Evolutionary conservation across 1,284 basidiomycete species (phyloP).

Genomic region (Fistulinella cinereoalba): DNA sequence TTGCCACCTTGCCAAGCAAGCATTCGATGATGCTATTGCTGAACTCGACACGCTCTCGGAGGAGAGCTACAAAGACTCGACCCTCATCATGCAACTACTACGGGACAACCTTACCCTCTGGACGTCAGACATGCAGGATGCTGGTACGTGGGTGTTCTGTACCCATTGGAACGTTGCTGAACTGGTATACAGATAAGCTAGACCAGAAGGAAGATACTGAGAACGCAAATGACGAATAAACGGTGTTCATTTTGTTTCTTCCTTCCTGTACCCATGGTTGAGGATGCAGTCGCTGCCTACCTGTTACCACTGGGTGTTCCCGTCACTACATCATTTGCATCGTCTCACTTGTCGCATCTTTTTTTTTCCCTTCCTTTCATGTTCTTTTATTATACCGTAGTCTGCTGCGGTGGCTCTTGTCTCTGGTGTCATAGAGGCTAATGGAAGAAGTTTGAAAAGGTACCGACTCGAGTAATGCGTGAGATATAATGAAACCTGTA

Average conservation of each 20-base stretch:
- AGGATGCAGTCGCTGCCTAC: slow-evolving; percentile 9
- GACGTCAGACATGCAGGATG: slow-evolving; percentile 96
- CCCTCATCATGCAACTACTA: slow-evolving; percentile 98
- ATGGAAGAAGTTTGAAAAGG: slow-evolving; percentile 32
- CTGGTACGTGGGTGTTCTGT: slow-evolving; percentile 49
- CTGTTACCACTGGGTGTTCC: slow-evolving; percentile 14
- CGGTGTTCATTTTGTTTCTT: slow-evolving; percentile 1
- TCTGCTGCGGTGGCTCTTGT: slow-evolving; percentile 30
- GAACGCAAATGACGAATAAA: slow-evolving; percentile 56
- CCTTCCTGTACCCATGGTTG: slow-evolving; percentile 5
- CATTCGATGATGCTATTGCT: slow-evolving; percentile 99
- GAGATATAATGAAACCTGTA: too few relatives aligned
- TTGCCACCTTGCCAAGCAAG: slow-evolving; percentile 99
- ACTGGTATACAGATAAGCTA: slow-evolving; percentile 52
- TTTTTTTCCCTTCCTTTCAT: slow-evolving; percentile 24
- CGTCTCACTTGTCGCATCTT: slow-evolving; percentile 35
- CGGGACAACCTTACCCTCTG: slow-evolving; percentile 98
- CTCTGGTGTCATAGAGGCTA: slow-evolving; percentile 33
- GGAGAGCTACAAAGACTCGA: slow-evolving; percentile 99
- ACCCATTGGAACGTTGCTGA: slow-evolving; percentile 8
- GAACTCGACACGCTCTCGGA: slow-evolving; percentile 99
- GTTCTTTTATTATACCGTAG: slow-evolving; percentile 38
- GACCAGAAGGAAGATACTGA: slow-evolving; percentile 68
- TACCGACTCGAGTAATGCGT: neutral
- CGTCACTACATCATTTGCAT: slow-evolving; percentile 33